phyloP scores from a whole-genome alignment of 2,329 filamentous ascomycete species.

The Colletotrichum horii region DNA sequence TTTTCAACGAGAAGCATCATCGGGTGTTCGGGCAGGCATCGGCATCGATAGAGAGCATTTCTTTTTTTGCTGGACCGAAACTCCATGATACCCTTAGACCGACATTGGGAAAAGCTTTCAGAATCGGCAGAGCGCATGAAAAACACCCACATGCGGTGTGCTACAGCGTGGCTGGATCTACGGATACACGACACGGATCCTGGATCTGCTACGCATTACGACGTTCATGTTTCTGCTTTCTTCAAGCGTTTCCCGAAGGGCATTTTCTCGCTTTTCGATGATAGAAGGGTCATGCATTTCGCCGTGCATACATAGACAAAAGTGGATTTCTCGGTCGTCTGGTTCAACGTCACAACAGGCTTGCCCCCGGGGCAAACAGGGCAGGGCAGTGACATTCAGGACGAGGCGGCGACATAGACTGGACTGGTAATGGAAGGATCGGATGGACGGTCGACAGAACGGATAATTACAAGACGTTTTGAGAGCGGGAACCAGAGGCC shows the following conservation, averaged over 20 bases:
- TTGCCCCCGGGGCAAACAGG: slow-evolving; percentile 27
- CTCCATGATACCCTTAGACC: slow-evolving; percentile 32
- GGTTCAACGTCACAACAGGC: slow-evolving; percentile 33
- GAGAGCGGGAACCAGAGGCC: slow-evolving; percentile 41
- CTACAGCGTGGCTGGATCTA: slow-evolving; percentile 21
- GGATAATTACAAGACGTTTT: slow-evolving; percentile 24
- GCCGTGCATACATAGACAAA: slow-evolving; percentile 61
- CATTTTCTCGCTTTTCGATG: slow-evolving; percentile 38
- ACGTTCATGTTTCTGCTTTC: slow-evolving; percentile 41
- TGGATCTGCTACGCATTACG: slow-evolving; percentile 24
- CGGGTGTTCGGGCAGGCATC: slow-evolving; percentile 37
- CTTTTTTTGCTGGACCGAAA: slow-evolving; percentile 29
- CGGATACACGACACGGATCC: slow-evolving; percentile 18
- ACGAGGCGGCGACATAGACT: slow-evolving; percentile 24
- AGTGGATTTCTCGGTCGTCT: slow-evolving; percentile 70
- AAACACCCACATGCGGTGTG: slow-evolving; percentile 14
- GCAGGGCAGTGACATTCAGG: slow-evolving; percentile 31
- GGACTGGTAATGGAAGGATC: slow-evolving; percentile 26
- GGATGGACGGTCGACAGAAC: slow-evolving; percentile 22
- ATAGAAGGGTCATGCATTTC: slow-evolving; percentile 43
- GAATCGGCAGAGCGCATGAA: slow-evolving; percentile 27
- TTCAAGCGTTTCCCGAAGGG: slow-evolving; percentile 36
- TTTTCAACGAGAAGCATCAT: slow-evolving; percentile 35
- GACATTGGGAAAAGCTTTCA: slow-evolving; percentile 29
- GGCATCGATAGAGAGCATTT: slow-evolving; percentile 27